Conservation (phyloP, 2,329 filamentous ascomycete species). For the Aspergillus brunneoviolaceus region DNA sequence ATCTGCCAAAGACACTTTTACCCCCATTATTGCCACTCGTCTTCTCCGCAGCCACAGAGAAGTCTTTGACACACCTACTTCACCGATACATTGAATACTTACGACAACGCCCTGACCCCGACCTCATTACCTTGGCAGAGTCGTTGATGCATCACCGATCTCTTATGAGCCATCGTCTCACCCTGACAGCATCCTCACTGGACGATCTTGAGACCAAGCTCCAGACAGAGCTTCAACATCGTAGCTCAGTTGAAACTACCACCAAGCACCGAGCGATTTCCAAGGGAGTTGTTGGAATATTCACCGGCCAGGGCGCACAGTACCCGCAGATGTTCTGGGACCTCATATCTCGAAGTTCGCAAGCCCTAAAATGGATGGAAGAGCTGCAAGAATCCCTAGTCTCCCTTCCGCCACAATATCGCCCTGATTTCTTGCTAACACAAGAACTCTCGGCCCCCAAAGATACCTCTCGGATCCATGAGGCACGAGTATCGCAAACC, state of each 20-base stretch:
- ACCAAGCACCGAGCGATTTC: not conserved
- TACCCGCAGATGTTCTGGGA: slow-evolving; percentile 31
- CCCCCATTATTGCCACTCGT: slow-evolving; percentile 17
- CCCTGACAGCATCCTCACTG: not conserved
- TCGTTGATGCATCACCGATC: not conserved
- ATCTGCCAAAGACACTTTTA: not conserved
- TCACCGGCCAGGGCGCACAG: slow-evolving; percentile 36
- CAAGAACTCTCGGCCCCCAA: slow-evolving; percentile 21
- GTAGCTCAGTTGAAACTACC: not conserved
- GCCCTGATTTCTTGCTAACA: slow-evolving; percentile 23
- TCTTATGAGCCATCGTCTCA: not conserved
- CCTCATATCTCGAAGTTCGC: slow-evolving; percentile 14
- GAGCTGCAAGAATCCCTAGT: slow-evolving; percentile 15
- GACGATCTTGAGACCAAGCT: not conserved
- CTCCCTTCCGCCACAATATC: slow-evolving; percentile 20
- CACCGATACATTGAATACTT: slow-evolving; percentile 9
- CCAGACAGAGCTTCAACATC: not conserved
- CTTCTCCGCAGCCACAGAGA: slow-evolving; percentile 24
- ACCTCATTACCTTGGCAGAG: not conserved
- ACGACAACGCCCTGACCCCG: not conserved
- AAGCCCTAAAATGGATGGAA: slow-evolving; percentile 18
- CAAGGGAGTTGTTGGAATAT: slow-evolving; percentile 24
- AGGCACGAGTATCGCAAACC: slow-evolving; percentile 25
- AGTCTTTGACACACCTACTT: slow-evolving; percentile 11
- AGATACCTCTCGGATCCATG: slow-evolving; percentile 19